Conservation (phyloP, 2,329 filamentous ascomycete species). For the Canariomyces notabilis region DNA sequence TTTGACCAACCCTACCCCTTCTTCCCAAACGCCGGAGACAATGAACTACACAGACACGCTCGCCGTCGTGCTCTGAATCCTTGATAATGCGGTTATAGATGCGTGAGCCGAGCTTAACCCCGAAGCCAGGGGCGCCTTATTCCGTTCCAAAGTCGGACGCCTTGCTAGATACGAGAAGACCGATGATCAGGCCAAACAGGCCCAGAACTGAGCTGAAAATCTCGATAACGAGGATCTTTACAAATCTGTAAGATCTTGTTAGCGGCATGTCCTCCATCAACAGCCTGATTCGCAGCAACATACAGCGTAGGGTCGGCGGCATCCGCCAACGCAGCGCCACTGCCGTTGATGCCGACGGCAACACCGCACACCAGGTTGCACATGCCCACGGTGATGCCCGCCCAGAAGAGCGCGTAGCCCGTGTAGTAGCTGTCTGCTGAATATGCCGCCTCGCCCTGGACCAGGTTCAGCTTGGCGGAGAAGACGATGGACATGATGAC, state of each 20-base stretch:
- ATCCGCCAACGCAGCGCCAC: constrained; percentile 91
- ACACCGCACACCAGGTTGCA: constrained; percentile 97
- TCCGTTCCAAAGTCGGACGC: constrained; percentile 63
- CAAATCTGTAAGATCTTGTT: constrained; percentile 59
- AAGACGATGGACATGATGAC: constrained; percentile 99
- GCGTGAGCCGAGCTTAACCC: constrained; percentile 1
- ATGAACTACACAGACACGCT: constrained; percentile 25
- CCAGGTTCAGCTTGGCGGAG: constrained; percentile 73
- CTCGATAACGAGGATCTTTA: constrained; percentile 98
- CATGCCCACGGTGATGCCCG: constrained; percentile 85
- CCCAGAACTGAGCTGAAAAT: constrained; percentile 98
- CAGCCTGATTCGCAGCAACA: constrained; percentile 34
- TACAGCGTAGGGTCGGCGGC: constrained; percentile 87
- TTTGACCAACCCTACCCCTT: constrained; percentile 20
- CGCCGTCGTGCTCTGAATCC: constrained; percentile 18
- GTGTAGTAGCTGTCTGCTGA: constrained; percentile 84
- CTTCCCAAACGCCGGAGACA: constrained; percentile 24
- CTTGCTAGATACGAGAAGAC: constrained; percentile 80
- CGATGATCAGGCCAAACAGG: constrained; percentile 92
- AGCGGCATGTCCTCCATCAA: constrained; percentile 14
- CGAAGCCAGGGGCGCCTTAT: neutral
- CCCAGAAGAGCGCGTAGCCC: constrained; percentile 94
- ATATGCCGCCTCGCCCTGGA: constrained; percentile 61
- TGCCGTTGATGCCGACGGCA: constrained; percentile 96
- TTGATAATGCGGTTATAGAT: constrained; percentile 10